These are phyloP conservation scores for Vicia faba DNA, from an alignment of 306 rosid genomes.

Conservation along the genomic window DNA sequence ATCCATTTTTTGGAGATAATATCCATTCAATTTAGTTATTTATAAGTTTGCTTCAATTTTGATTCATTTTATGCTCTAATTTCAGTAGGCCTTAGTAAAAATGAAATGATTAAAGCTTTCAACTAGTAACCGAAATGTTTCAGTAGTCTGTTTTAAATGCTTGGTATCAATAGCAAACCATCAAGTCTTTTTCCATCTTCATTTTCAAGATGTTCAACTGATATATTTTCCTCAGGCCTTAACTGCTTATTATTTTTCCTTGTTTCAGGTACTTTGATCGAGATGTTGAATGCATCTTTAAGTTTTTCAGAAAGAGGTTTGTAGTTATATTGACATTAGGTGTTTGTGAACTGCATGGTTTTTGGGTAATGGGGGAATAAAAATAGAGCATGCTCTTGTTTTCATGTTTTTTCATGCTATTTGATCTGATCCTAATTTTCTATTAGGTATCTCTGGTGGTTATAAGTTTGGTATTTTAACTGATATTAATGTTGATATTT, in stretches of 20 bases:
- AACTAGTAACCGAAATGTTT: no score
- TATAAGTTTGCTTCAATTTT: no score
- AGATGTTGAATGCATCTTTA: constrained; percentile 87
- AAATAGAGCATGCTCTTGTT: background rate
- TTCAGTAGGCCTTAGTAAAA: no score
- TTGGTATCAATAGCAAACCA: no score
- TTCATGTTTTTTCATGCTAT: background rate
- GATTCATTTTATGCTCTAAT: no score
- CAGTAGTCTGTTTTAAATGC: no score
- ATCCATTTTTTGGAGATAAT: no score
- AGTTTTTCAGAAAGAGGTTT: constrained; percentile 85
- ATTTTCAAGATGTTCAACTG: background rate
- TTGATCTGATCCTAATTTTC: background rate
- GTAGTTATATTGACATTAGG: constrained; percentile 29
- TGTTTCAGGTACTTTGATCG: constrained; percentile 94
- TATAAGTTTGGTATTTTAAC: constrained; percentile 1
- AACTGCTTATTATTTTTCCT: constrained; percentile 27
- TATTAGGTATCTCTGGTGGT: background rate
- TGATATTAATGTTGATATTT: background rate
- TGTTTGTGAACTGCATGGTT: constrained; percentile 22
- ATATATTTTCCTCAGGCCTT: constrained; percentile 17
- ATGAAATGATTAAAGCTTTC: no score
- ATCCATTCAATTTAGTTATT: no score
- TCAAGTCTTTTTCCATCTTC: no score
- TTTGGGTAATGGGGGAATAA: background rate